Evolutionary conservation across 768 basidiomycete genomes (phyloP), one percentile per base, ranked within the genome.

Genomic region (Pleurotus ostreatus): DNA sequence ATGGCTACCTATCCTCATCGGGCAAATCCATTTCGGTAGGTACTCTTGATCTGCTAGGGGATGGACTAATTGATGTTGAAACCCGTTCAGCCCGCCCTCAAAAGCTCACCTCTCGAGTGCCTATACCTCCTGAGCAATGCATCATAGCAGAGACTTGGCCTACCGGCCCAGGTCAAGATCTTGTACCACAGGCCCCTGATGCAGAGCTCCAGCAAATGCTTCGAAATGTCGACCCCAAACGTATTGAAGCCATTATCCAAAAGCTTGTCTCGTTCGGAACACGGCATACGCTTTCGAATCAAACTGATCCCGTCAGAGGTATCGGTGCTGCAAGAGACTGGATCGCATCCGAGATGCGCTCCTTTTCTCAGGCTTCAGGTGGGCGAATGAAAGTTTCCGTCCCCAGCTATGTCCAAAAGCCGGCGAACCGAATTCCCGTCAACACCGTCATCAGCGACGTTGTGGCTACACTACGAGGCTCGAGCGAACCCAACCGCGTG

Each of bases 201-300:
- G 23, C 58, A 2, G 80, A 82, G 61, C 76, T 82, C 40, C 67
- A 66, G 1, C 58, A 65, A 2, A 80, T 82, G 59, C 74, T 82
- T 61, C 64, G 69, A n/a, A 64, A 76, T 57, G 73, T 83, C 57
- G 74, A 79, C 60, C 69, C 76, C 1, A 62, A 63, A 13, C 74
- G 77, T 23, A 75, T 82, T 52, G 57, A 79, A 57, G 66, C 72
- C 20, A 82, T 70, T 49, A 81, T 82, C 59, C 66, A 65, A 46
- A 80, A 80, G 62, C 78, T 83, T 37, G 77, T 78, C 46, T 78
- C 80, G 18, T 81, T 82, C 60, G 82, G 81, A 16, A 83, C 80
- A 16, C 73, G 81, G 8, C 73, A 76, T 67, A 82, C 80, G 25
- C 70, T 76, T 43, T 81, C 80, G 25, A 78, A 63, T 61, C 80